Percentiles rank a stretch among this genome's conserved stretches.
Conservation (phyloP, 1,139 yeast genomes). For the Blastobotrys aristatus region DNA sequence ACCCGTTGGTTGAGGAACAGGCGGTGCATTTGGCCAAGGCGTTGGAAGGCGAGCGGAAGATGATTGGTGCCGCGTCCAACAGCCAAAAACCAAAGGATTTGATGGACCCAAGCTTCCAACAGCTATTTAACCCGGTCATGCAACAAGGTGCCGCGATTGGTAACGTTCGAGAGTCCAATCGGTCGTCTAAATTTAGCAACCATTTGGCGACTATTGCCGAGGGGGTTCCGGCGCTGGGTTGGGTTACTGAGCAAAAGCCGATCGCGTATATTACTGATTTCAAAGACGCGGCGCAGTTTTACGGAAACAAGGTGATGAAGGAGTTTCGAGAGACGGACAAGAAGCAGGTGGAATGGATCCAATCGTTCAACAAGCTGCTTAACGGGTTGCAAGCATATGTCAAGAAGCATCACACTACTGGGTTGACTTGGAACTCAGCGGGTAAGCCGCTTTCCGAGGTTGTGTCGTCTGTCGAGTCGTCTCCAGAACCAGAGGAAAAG, state of each 20-base stretch:
- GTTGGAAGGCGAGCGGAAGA: constrained; percentile 51
- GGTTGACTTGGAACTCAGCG: constrained; percentile 67
- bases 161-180: constrained; percentile 66
- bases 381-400: constrained; percentile 68
- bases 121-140: constrained; percentile 66
- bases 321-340: constrained; percentile 70
- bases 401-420: constrained; percentile 73
- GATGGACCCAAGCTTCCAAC: constrained; percentile 40
- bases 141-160: constrained; percentile 53
- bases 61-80: constrained; percentile 55
- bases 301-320: constrained; percentile 86
- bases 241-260: constrained; percentile 74
- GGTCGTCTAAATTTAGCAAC: constrained; percentile 58
- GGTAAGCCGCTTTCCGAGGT: constrained; percentile 41
- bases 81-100: constrained; percentile 59
- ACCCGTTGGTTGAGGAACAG: constrained; percentile 57
- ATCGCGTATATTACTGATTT: constrained; percentile 72
- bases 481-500: constrained; percentile 23
- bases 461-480: constrained; percentile 30
- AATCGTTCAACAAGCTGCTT: constrained; percentile 54
- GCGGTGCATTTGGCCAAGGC: constrained; percentile 55
- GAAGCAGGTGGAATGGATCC: constrained; percentile 76
- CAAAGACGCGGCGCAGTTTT: constrained; percentile 88
- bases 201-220: constrained; percentile 82
- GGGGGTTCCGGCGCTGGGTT: constrained; percentile 84